A percentile compares a stretch with the other conserved stretches of the same genome.
Conservation (phyloP, 768 basidiomycete species). For the Hericium rajendrae region DNA sequence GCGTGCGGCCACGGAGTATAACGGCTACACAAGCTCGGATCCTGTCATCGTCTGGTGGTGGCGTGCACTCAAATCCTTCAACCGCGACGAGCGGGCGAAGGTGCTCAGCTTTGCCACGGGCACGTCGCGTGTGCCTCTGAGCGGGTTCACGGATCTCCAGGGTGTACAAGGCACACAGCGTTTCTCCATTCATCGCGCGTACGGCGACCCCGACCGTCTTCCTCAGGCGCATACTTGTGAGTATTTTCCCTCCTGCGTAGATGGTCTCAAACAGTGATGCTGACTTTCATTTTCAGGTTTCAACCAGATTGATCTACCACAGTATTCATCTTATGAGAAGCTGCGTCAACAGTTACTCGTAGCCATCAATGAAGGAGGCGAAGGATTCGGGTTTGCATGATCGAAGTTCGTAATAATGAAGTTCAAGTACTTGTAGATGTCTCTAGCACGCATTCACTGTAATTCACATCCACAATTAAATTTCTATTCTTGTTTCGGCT, state of each 20-base stretch:
- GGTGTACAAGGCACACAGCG: constrained; percentile 89
- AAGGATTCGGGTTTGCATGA: constrained; percentile 84
- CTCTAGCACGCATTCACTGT: background rate
- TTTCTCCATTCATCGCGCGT: constrained; percentile 93
- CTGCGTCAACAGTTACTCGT: constrained; percentile 82
- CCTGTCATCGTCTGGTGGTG: constrained; percentile 99
- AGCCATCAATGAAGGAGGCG: constrained; percentile 93
- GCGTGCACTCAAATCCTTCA: constrained; percentile 96
- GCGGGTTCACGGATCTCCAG: constrained; percentile 92
- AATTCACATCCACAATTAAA: background rate
- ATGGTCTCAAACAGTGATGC: constrained; percentile 3
- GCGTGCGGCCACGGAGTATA: constrained; percentile 87
- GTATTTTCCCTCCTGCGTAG: constrained; percentile 19
- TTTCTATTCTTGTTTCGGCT: background rate
- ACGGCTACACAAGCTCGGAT: constrained; percentile 79
- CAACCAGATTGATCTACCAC: constrained; percentile 91
- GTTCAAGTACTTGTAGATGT: background rate
- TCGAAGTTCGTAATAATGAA: background rate
- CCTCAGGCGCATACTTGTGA: constrained; percentile 87
- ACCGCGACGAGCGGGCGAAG: constrained; percentile 92
- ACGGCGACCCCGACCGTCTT: constrained; percentile 74
- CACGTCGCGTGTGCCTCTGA: constrained; percentile 86
- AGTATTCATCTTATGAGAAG: constrained; percentile 95
- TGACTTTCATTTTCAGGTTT: constrained; percentile 45
- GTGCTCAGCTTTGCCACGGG: constrained; percentile 96